phyloP scores from a whole-genome alignment of 1,284 basidiomycete genomes.

The Austropuccinia psidii region DNA sequence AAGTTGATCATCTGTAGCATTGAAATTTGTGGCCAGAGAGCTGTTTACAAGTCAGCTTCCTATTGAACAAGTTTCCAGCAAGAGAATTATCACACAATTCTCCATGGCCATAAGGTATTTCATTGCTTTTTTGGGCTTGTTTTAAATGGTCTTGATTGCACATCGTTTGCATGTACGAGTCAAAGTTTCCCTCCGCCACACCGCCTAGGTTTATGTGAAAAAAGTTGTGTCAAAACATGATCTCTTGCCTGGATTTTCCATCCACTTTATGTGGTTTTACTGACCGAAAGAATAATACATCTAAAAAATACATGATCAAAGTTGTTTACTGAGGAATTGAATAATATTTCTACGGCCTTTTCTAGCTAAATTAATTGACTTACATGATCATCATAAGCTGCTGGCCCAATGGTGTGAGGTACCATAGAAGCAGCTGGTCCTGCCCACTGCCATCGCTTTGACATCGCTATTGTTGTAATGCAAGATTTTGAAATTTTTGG shows the following conservation, averaged over 20 bases:
- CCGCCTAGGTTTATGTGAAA: slow-evolving; percentile 58
- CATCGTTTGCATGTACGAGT: slow-evolving; percentile 60
- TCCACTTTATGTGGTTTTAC: too few relatives aligned
- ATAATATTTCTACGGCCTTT: too few relatives aligned
- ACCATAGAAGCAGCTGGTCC: slow-evolving; percentile 13
- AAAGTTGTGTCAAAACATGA: not conserved
- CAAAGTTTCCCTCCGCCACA: slow-evolving; percentile 58
- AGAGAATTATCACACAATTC: slow-evolving; percentile 31
- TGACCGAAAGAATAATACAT: slow-evolving; percentile 31
- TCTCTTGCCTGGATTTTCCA: too few relatives aligned
- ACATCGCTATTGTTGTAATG: slow-evolving; percentile 32
- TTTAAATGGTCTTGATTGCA: slow-evolving; percentile 53
- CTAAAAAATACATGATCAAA: too few relatives aligned
- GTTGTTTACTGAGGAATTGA: too few relatives aligned
- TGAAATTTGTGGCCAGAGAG: slow-evolving; percentile 62
- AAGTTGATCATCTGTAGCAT: slow-evolving; percentile 53
- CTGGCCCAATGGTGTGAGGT: slow-evolving; percentile 24
- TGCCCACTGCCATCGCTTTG: slow-evolving; percentile 35
- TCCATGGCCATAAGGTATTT: slow-evolving; percentile 23
- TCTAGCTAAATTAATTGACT: not conserved
- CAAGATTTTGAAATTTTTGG: slow-evolving; percentile 8
- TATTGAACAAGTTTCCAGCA: too few relatives aligned
- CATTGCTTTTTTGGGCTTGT: not conserved
- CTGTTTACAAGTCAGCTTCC: slow-evolving; percentile 59
- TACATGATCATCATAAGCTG: slow-evolving; percentile 36